Conservation (phyloP, 2,329 filamentous ascomycete species). For the Sphaerulina musiva region DNA sequence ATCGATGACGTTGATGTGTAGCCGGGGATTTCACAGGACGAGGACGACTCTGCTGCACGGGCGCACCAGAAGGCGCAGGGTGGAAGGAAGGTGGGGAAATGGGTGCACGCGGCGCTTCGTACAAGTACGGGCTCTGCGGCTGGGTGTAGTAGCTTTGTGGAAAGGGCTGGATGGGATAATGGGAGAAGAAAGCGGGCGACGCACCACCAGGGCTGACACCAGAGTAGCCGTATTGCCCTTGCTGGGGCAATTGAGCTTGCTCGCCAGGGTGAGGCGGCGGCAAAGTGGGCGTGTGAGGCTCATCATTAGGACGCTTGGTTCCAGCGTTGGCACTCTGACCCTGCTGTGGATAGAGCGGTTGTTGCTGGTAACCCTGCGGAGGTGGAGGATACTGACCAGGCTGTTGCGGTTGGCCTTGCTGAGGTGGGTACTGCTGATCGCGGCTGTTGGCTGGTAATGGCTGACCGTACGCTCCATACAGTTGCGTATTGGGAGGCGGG, state of each 20-base stretch:
- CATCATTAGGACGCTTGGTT: constrained; percentile 43
- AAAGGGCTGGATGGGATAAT: constrained; percentile 33
- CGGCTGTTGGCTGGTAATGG: constrained; percentile 38
- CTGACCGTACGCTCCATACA: constrained; percentile 49
- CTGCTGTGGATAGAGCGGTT: constrained; percentile 35
- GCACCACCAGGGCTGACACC: constrained; percentile 41
- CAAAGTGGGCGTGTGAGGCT: constrained; percentile 47
- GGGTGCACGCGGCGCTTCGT: constrained; percentile 38
- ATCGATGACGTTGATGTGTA: constrained; percentile 24
- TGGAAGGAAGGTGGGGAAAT: constrained; percentile 38
- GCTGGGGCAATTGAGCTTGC: constrained; percentile 34
- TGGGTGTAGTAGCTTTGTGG: constrained; percentile 37
- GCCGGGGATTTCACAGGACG: constrained; percentile 30
- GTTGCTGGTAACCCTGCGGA: constrained; percentile 40
- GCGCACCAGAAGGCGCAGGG: constrained; percentile 27
- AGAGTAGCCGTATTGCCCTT: constrained; percentile 36
- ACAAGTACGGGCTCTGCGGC: constrained; percentile 39
- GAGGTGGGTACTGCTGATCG: constrained; percentile 30
- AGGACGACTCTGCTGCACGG: constrained; percentile 35
- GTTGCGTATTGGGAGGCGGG: constrained; percentile 37
- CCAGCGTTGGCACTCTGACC: constrained; percentile 16
- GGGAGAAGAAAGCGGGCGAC: constrained; percentile 41
- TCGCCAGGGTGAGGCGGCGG: constrained; percentile 44
- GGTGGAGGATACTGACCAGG: constrained; percentile 35
- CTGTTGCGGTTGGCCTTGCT: constrained; percentile 28